Conservation (phyloP, 371 early-diverging fungal species). For the Saksenaea vasiformis region DNA sequence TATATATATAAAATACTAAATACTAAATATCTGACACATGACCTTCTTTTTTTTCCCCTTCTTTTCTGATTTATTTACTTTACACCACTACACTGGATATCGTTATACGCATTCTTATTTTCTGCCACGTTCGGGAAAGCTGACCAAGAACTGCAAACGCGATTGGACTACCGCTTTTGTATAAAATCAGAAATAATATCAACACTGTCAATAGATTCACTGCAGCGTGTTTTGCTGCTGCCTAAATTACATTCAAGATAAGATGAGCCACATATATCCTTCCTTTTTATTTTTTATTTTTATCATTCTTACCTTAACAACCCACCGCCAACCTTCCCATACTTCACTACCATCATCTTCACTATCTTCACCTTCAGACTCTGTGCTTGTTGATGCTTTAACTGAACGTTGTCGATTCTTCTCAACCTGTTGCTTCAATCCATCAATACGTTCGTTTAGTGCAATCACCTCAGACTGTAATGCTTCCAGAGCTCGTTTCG, state of each 20-base stretch:
- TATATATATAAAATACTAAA: neutral
- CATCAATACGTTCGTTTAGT: constrained; percentile 51
- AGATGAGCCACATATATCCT: no score
- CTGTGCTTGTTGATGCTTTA: neutral
- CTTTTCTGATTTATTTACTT: no score
- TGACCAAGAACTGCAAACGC: constrained; percentile 12
- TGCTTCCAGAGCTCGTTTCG: constrained; percentile 49
- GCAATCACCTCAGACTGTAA: constrained; percentile 50
- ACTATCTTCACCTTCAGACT: constrained; percentile 9
- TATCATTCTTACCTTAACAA: constrained; percentile 31
- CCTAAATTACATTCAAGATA: neutral
- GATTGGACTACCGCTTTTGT: constrained; percentile 7
- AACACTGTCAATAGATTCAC: constrained; percentile 12
- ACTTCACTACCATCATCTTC: constrained; percentile 11
- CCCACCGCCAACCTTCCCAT: constrained; percentile 36
- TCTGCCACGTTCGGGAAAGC: constrained; percentile 6
- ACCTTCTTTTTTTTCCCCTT: neutral
- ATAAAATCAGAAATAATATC: constrained; percentile 4
- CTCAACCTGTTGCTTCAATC: constrained; percentile 29
- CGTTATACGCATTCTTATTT: neutral
- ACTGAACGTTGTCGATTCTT: neutral
- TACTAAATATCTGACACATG: neutral
- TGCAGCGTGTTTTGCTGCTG: constrained; percentile 15
- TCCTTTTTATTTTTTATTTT: neutral
- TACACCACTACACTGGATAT: constrained; percentile 8